These are phyloP conservation scores for Calophaca sinica DNA, from an alignment of 306 rosid genomes.

Conservation along the genomic window DNA sequence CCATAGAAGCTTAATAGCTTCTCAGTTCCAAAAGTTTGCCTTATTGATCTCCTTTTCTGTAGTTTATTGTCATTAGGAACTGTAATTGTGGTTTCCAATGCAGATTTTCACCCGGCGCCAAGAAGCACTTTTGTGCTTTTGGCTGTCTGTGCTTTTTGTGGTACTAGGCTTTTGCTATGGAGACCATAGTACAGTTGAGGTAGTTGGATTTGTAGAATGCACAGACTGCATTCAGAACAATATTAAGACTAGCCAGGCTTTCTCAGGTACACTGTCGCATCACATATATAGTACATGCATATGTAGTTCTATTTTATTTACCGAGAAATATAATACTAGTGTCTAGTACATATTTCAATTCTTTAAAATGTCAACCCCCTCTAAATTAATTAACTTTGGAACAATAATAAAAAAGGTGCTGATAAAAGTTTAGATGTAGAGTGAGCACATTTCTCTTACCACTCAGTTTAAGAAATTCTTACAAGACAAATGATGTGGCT, in stretches of 20 bases:
- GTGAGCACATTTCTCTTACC: too few relatives aligned
- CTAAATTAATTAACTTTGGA: background rate
- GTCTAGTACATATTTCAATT: background rate
- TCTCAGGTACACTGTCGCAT: conserved; percentile 63
- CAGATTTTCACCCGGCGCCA: conserved; percentile 44
- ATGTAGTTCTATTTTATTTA: background rate
- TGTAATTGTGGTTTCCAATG: conserved; percentile 53
- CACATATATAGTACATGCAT: conserved; percentile 17
- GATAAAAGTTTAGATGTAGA: too few relatives aligned
- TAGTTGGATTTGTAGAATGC: conserved; percentile 86
- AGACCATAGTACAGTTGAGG: conserved; percentile 65
- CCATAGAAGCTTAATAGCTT: conserved; percentile 48
- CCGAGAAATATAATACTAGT: background rate
- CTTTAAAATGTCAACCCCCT: background rate
- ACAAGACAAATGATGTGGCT: too few relatives aligned
- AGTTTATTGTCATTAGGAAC: conserved; percentile 16
- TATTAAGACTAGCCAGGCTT: conserved; percentile 68
- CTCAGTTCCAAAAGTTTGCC: background rate
- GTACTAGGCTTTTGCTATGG: conserved; percentile 58
- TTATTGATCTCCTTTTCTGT: background rate
- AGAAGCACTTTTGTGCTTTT: conserved; percentile 68
- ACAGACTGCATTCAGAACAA: conserved; percentile 68
- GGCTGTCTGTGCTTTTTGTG: conserved; percentile 53
- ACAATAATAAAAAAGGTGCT: too few relatives aligned
- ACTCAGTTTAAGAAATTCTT: too few relatives aligned